Evolutionary conservation across 331 rosid species (phyloP), one percentile per base, ranked within the genome.

Genomic region (Acacia concinna): DNA sequence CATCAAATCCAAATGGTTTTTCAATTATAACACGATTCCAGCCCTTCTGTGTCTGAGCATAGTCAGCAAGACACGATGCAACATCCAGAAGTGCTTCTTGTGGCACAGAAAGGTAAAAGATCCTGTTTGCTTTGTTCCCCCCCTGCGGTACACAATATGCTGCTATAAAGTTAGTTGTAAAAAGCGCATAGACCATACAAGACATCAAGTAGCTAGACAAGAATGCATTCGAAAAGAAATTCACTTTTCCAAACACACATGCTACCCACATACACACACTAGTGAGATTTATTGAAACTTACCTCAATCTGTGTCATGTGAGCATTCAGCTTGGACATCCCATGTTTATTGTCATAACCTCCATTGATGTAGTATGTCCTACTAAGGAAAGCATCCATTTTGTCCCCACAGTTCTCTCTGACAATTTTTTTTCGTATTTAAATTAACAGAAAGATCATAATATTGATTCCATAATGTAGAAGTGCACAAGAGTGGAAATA

Each of bases 81-180:
- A 92, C 92, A 81, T 90, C 97, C 86, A 87, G 79, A 84, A 94
- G 97, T 49, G 93, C 97, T 80, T 94, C 97, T 86, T 92, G 97
- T 2, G 97, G 98, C 76, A 94, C 97, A n/a, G 98, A 90, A 65
- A 92, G 98, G 89, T 94, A 94, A 84, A 94, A 94, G 77, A 94
- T 94, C 88, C 98, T 83, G 89, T 94, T 92, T 76, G 91, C 89
- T 83, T 85, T 82, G 82, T 86, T 87, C 67, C 60, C 60, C 66
- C 92, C 97, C 98, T 94, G 97, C 65, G 76, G 82, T 70, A 88
- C 78, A 86, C 82, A 80, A 83, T 28, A 63, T 84, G 86, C 86
- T 85, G 89, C 85, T 71, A 75, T 44, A 68, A 44, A 80, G 80
- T 86, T 85, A 86, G 71, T 79, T 76, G 84, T 71, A 79, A 83